Conservation (phyloP, 2,329 filamentous ascomycete species). For the Lachnellula hyalina region DNA sequence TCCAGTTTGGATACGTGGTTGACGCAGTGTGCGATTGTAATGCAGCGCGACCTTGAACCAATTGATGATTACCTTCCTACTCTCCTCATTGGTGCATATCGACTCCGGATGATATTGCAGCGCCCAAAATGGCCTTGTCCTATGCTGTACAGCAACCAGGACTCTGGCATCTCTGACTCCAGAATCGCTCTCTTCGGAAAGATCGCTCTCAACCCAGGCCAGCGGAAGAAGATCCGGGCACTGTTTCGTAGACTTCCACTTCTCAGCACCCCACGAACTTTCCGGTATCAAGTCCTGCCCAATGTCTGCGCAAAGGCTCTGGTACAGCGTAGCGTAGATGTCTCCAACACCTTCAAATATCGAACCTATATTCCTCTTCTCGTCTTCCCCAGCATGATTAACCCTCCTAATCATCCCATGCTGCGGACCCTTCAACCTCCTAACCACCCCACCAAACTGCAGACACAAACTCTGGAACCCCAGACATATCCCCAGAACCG, state of each 20-base stretch:
- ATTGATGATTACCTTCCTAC: constrained; percentile 48
- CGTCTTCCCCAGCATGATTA: constrained; percentile 37
- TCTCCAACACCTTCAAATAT: constrained; percentile 29
- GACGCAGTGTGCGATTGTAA: constrained; percentile 37
- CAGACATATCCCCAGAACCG: constrained; percentile 73
- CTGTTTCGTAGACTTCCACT: constrained; percentile 19
- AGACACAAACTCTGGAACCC: constrained; percentile 64
- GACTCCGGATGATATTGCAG: constrained; percentile 71
- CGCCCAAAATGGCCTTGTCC: constrained; percentile 57
- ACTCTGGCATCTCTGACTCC: constrained; percentile 34
- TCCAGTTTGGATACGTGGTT: constrained; percentile 2
- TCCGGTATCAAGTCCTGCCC: constrained; percentile 21
- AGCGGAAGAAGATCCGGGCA: constrained; percentile 28
- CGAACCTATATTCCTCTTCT: constrained; percentile 2
- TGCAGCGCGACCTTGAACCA: constrained; percentile 53
- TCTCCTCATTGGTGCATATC: constrained; percentile 56
- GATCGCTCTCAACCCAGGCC: constrained; percentile 30
- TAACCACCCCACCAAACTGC: constrained; percentile 51
- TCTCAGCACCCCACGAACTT: constrained; percentile 19
- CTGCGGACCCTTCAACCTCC: constrained; percentile 46
- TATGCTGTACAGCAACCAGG: constrained; percentile 57
- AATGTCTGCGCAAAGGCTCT: constrained; percentile 35
- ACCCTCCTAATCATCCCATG: constrained; percentile 61
- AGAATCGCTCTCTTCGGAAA: constrained; percentile 18
- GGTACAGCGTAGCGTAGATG: constrained; percentile 36